Evolutionary conservation across 2,329 filamentous ascomycete species (phyloP).

Genomic region (Pseudocercospora vitis): DNA sequence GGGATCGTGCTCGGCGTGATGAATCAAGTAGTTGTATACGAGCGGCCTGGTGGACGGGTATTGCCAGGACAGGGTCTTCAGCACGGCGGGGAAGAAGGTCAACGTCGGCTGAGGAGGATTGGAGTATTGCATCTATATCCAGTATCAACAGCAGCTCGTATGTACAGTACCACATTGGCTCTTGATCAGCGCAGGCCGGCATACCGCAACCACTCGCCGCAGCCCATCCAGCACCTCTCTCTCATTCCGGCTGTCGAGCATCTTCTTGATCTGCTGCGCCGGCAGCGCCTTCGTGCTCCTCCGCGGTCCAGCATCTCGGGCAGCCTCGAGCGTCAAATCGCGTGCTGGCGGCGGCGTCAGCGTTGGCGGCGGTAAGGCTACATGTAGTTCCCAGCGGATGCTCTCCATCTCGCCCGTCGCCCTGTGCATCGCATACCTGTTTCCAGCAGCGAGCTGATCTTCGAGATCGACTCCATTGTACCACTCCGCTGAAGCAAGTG

Average conservation of each 20-base stretch:
- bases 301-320: constrained; percentile 72
- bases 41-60: constrained; percentile 96
- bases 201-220: constrained; percentile 81
- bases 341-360: constrained; percentile 61
- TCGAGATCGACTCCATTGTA: constrained; percentile 90
- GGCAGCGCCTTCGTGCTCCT: constrained; percentile 67
- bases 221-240: constrained; percentile 90
- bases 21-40: constrained; percentile 96
- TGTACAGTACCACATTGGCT: neutral
- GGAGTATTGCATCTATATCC: constrained; percentile 84
- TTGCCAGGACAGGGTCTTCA: constrained; percentile 95
- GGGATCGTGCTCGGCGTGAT: constrained; percentile 93
- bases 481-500: constrained; percentile 20
- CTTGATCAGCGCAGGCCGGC: constrained; percentile 30
- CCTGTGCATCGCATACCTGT: constrained; percentile 77
- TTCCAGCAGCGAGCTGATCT: constrained; percentile 91
- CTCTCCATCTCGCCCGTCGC: constrained; percentile 50
- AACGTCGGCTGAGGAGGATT: constrained; percentile 84
- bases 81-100: constrained; percentile 93
- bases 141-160: constrained; percentile 19
- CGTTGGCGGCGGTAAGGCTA: constrained; percentile 2
- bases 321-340: constrained; percentile 95
- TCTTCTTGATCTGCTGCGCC: constrained; percentile 84
- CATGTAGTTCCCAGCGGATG: constrained; percentile 25
- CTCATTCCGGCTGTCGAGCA: constrained; percentile 90